These are phyloP conservation scores for Neurospora hispaniola DNA, from an alignment of 495 filamentous ascomycete species.

Conservation along the genomic window DNA sequence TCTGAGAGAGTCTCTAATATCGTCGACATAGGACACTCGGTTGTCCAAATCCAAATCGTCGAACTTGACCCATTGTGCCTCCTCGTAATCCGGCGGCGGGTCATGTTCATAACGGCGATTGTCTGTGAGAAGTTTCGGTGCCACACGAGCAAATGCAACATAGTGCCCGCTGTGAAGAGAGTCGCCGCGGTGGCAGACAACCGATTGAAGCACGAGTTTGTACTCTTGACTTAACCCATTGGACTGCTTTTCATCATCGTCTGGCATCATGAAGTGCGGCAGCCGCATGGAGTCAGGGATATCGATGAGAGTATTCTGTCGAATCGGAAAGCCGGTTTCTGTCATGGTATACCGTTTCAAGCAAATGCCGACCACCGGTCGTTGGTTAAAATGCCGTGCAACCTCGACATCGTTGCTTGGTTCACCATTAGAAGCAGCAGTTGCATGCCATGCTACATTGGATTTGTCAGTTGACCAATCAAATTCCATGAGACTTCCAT, in stretches of 20 bases:
- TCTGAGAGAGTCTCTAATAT: slow-evolving; percentile 58
- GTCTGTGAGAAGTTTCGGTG: slow-evolving; percentile 42
- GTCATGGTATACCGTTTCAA: slow-evolving; percentile 81
- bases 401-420: slow-evolving; percentile 38
- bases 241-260: slow-evolving; percentile 55
- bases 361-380: slow-evolving; percentile 83
- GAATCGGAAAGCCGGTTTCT: slow-evolving; percentile 51
- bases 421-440: slow-evolving; percentile 23
- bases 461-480: slow-evolving; percentile 33
- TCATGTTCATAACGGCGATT: slow-evolving; percentile 43
- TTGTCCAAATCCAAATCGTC: slow-evolving; percentile 61
- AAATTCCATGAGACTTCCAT: neutral
- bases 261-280: slow-evolving; percentile 82
- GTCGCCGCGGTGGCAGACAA: slow-evolving; percentile 83
- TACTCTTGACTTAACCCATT: slow-evolving; percentile 51
- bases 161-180: slow-evolving; percentile 92
- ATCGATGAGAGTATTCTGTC: slow-evolving; percentile 73
- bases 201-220: slow-evolving; percentile 78
- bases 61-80: slow-evolving; percentile 75
- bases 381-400: slow-evolving; percentile 38
- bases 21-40: slow-evolving; percentile 65
- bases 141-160: slow-evolving; percentile 66
- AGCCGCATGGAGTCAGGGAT: slow-evolving; percentile 82
- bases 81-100: slow-evolving; percentile 41
- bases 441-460: slow-evolving; percentile 61